phyloP scores from a whole-genome alignment of 306 rosid genomes.

The Benincasa hispida region DNA sequence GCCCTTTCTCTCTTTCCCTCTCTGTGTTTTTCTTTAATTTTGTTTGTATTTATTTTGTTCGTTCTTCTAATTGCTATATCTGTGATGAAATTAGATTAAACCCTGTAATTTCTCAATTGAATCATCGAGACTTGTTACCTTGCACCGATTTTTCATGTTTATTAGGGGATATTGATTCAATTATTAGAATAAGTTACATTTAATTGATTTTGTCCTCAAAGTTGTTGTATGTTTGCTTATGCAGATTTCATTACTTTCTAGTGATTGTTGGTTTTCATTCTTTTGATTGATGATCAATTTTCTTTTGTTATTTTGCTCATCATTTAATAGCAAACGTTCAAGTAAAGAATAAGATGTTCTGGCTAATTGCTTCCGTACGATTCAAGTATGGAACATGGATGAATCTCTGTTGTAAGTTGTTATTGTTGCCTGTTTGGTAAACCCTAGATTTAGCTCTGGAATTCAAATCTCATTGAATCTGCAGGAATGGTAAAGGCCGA shows the following conservation, averaged over 20 bases:
- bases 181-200: background rate
- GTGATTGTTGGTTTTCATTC: background rate
- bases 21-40: background rate
- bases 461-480: background rate
- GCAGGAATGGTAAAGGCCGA: constrained; percentile 31
- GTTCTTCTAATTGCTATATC: background rate
- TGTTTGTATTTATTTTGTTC: background rate
- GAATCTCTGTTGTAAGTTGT: background rate
- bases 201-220: no score
- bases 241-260: background rate
- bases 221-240: no score
- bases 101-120: background rate
- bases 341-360: background rate
- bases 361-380: background rate
- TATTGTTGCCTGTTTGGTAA: background rate
- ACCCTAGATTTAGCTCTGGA: background rate
- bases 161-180: background rate
- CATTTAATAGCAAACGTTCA: background rate
- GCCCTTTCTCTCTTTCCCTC: background rate
- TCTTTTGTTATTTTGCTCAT: background rate
- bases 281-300: background rate
- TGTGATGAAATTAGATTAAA: background rate
- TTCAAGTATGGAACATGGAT: background rate
- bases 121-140: background rate
- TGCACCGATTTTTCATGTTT: background rate